These are phyloP conservation scores for rapeseed (Brassica napus) DNA, from an alignment of 345 rosid genomes.

Conservation along the genomic window DNA sequence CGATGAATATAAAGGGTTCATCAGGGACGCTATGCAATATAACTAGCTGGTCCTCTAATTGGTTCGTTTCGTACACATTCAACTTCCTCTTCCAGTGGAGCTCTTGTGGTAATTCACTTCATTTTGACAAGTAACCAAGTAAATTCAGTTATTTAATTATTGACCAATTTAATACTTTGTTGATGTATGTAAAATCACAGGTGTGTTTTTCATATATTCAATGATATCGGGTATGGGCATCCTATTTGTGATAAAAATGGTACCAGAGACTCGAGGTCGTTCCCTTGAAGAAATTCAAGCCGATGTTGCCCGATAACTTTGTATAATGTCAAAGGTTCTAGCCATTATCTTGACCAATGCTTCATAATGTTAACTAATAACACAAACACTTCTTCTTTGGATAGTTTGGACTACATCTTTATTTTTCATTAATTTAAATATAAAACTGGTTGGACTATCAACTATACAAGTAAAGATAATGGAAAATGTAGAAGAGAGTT, in stretches of 20 bases:
- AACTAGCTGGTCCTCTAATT: constrained; percentile 78
- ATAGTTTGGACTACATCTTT: not conserved
- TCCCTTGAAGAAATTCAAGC: constrained; percentile 81
- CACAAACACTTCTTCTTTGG: not conserved
- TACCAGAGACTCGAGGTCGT: constrained; percentile 79
- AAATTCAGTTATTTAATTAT: not conserved
- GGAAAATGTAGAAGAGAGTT: not conserved
- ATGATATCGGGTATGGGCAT: constrained; percentile 58
- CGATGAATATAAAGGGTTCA: constrained; percentile 76
- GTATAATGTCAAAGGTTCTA: not conserved
- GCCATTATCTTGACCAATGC: not conserved
- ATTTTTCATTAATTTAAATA: not conserved
- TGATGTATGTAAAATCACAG: constrained; percentile 36
- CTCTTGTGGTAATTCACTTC: constrained; percentile 26
- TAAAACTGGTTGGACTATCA: not conserved
- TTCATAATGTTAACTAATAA: not conserved
- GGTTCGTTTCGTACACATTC: constrained; percentile 71
- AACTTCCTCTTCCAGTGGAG: constrained; percentile 52
- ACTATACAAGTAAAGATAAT: not conserved
- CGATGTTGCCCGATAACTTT: constrained; percentile 33
- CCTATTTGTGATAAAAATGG: constrained; percentile 65
- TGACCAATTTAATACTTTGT: not conserved
- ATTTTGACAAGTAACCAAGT: not conserved
- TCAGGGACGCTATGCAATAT: constrained; percentile 85
- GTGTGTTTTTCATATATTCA: constrained; percentile 68